Base-by-base conservation (phyloP, 1,284 basidiomycete species). In the Ustilago hordei region DNA sequence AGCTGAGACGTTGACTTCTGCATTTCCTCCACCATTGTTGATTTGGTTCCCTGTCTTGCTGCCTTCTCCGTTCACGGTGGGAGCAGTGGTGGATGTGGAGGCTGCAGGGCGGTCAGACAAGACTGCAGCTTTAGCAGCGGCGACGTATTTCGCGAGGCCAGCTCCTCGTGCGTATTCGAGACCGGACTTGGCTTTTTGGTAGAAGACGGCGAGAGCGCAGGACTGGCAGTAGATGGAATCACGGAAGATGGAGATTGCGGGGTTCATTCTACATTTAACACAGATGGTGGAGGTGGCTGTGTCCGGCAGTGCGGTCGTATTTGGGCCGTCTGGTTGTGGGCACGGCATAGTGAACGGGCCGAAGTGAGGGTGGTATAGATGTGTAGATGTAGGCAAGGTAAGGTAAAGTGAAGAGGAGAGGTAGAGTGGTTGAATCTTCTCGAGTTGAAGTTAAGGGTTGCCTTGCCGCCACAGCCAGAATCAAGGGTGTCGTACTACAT, bases 111-210 rank as follows among this genome's bases (percentile, higher is more conserved):
- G 3, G 23, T 28, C 9, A 35, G 38, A 17, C 32, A 28, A 28
- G 23, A 48, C 48, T 38, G 17, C 45, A 19, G 54, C 41, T 47
- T 60, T 64, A 3, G 47, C 72, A 2, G 61, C 63, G 13, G 65
- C 76, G 31, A 80, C 79, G 43, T 71, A 76, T 32, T 75, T 70
- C 32, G 69, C 65, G 0, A 83, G 69, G 35, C 79, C 71, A 3
- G 82, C 80, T 41, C 82, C 82, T 2, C 82, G 72, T 3, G 73
- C 79, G 0, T 63, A 66, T 31, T 83, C 82, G 9, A 83, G 65
- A 11, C 79, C 76, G 1, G 75, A 28, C 43, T 80, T 81, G 45
- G 78, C 55, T 60, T 82, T 81, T 9, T 66, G 55, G n/a, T 76
- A 63, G 52, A 83, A 82, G 36, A 81, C 77, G 43, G 69, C 61